Evolutionary conservation across 2,329 filamentous ascomycete genomes (phyloP), one percentile per base, ranked within the genome.

Genomic region (Pochonia chlamydosporia): DNA sequence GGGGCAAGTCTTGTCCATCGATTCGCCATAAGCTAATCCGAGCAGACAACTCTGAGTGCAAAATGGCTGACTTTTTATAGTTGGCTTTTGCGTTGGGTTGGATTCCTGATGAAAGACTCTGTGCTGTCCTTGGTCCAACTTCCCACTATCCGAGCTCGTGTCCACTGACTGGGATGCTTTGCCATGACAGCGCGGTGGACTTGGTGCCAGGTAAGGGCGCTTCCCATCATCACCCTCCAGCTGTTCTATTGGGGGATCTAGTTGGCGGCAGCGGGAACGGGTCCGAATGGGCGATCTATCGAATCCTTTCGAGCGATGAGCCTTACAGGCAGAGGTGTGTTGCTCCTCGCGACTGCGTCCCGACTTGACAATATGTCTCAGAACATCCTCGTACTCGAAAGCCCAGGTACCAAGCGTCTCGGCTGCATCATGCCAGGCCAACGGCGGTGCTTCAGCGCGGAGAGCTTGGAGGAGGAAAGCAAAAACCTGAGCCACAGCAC

Each of bases 401-500:
- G 52, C 57, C 67, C 60, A 71, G 21, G 46, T 61, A 24, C 57
- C 56, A 44, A 69, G 61, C 5, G 41, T 39, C 18, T 49, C 48
- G 25, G 62, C 53, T 9, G 47, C 51, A 37, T 67, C 55, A 46
- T 64, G 55, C 67, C 60, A 71, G 1, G 53, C 51, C 46, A 48
- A 11, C 4, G 54, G 50, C 2, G 60, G 63, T n/a, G 59, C 60
- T n/a, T 37, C 31, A 6, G 54, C 49, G 42, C 50, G 52, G 40
- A 68, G 51, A 26, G 64, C 63, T 48, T 62, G 58, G 45, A 70
- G 52, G 16, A 64, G 48, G 25, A 72, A 69, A 36, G 65, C 61
- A 43, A 71, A 66, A 23, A 67, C 61, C 50, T 69, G 63, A 1
- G 62, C 61, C 40, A 65, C 60, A 21, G 68, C 65, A 1, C 65